Conservation (phyloP, 257 asterid species). For the Nyctanthes arbortristis region DNA sequence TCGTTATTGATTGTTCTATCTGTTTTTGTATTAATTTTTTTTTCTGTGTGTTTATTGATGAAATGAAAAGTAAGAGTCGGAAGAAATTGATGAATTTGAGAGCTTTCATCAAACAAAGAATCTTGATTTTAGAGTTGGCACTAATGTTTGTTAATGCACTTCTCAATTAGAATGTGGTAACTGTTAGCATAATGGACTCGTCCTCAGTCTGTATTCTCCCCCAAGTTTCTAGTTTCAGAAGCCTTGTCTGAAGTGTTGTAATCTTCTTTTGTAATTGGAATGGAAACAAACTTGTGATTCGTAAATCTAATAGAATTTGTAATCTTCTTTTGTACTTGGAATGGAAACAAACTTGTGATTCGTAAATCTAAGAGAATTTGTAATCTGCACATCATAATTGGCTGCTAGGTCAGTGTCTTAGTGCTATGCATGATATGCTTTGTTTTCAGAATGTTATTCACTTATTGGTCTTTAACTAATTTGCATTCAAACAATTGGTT, state of each 20-base stretch:
- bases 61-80: not conserved
- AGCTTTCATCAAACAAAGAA: not conserved
- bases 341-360: too few species aligned
- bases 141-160: not conserved
- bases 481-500: not conserved
- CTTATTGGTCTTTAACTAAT: not conserved
- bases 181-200: not conserved
- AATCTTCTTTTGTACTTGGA: too few species aligned
- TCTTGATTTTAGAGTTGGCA: slow-evolving; percentile 3
- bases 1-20: slow-evolving; percentile 1
- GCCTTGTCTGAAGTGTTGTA: not conserved
- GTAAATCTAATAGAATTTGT: too few species aligned
- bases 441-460: too few species aligned
- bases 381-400: not conserved
- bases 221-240: not conserved
- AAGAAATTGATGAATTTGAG: not conserved
- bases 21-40: not conserved
- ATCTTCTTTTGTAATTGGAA: not conserved
- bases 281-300: not conserved
- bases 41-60: not conserved
- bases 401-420: not conserved
- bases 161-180: not conserved
- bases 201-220: not conserved
- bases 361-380: not conserved
- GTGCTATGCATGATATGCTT: too few species aligned